Evolutionary conservation across 257 asterid species (phyloP).

Genomic region (Lantana camara): DNA sequence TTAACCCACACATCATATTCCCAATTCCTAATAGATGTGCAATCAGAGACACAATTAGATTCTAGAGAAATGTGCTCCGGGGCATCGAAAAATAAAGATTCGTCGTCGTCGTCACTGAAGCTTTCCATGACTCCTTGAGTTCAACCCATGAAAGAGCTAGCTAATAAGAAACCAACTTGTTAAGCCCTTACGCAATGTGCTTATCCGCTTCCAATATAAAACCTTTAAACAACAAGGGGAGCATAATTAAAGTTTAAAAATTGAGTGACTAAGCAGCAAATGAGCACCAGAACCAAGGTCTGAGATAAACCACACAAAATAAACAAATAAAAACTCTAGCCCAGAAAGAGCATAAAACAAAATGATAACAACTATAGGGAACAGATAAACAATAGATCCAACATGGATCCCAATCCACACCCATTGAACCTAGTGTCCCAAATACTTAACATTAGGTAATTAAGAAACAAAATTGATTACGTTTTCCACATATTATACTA

Average conservation of each 20-base stretch:
- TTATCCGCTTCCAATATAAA: conserved; percentile 45
- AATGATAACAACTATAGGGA: conserved; percentile 25
- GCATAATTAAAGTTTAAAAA: conserved; percentile 28
- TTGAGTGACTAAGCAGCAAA: conserved; percentile 36
- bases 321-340: conserved; percentile 38
- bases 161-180: conserved; percentile 39
- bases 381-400: conserved; percentile 48
- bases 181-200: conserved; percentile 59
- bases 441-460: conserved; percentile 38
- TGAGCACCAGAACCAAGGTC: conserved; percentile 52
- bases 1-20: conserved; percentile 72
- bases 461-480: conserved; percentile 29
- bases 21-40: conserved; percentile 31
- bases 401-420: conserved; percentile 88
- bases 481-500: not conserved
- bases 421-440: conserved; percentile 69
- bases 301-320: conserved; percentile 36
- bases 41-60: conserved; percentile 30
- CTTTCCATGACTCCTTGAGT: conserved; percentile 67
- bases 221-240: conserved; percentile 40
- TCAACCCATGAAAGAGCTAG: conserved; percentile 66
- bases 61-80: conserved; percentile 53
- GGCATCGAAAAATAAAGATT: conserved; percentile 78
- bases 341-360: conserved; percentile 42
- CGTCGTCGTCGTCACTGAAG: conserved; percentile 45